These are phyloP conservation scores for Cercophora samala DNA, from an alignment of 495 filamentous ascomycete genomes.

Conservation along the genomic window DNA sequence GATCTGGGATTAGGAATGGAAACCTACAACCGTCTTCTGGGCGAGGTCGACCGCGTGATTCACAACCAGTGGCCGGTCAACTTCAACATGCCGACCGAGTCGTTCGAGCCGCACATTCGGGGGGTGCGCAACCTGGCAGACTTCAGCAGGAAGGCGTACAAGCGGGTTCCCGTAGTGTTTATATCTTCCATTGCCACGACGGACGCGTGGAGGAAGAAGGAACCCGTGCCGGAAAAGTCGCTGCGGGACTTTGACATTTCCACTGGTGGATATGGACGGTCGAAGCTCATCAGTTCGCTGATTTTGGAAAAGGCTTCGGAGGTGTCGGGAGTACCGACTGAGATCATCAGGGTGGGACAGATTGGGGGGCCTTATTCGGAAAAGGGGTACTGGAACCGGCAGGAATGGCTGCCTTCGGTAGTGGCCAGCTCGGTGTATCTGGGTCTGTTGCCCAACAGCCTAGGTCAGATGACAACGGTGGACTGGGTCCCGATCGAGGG, in stretches of 20 bases:
- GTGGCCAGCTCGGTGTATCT: conserved; percentile 45
- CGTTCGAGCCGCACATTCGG: conserved; percentile 54
- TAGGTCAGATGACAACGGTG: conserved; percentile 40
- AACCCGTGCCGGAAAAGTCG: conserved; percentile 44
- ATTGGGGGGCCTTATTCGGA: conserved; percentile 50
- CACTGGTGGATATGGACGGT: conserved; percentile 53
- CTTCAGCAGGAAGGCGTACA: conserved; percentile 44
- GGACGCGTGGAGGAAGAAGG: conserved; percentile 34
- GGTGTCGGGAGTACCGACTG: conserved; percentile 39
- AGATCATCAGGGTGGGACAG: conserved; percentile 56
- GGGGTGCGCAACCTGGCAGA: conserved; percentile 53
- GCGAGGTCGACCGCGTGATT: conserved; percentile 48
- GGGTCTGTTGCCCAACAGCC: conserved; percentile 37
- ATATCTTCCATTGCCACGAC: conserved; percentile 52
- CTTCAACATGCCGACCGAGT: conserved; percentile 55
- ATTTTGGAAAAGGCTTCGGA: conserved; percentile 46
- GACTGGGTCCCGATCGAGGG: conserved; percentile 57
- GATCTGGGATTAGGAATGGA: conserved; percentile 44
- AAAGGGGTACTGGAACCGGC: conserved; percentile 50
- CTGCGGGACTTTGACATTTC: conserved; percentile 41
- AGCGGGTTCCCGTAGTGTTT: conserved; percentile 51
- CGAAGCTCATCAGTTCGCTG: conserved; percentile 52
- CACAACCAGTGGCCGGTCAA: conserved; percentile 65
- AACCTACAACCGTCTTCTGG: conserved; percentile 39
- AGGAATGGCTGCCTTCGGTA: conserved; percentile 58